Evolutionary conservation across 345 rosid species (phyloP).

Genomic region (Punica granatum): DNA sequence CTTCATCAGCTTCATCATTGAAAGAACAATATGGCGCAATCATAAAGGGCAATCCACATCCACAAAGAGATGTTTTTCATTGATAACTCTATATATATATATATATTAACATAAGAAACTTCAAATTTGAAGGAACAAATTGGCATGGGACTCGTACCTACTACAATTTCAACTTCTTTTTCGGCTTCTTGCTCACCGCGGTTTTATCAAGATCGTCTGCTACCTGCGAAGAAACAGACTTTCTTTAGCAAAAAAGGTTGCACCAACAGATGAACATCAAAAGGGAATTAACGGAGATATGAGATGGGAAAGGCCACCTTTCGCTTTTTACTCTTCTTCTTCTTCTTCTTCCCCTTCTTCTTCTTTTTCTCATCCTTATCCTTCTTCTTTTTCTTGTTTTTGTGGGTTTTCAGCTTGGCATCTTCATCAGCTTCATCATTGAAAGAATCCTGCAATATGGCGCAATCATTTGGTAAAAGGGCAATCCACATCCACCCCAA

Average conservation of each 20-base stretch:
- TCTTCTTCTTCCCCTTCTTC: conserved; percentile 1
- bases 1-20: conserved; percentile 3
- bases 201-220: background rate
- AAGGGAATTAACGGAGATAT: background rate
- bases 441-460: conserved; percentile 5
- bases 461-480: background rate
- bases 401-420: background rate
- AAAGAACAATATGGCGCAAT: background rate
- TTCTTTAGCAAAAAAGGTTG: background rate
- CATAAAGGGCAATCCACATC: background rate
- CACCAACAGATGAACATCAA: background rate
- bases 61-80: background rate
- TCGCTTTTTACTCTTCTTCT: conserved; percentile 14
- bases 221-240: too few species aligned
- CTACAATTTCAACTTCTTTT: conserved; percentile 13
- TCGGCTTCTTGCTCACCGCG: conserved; percentile 5
- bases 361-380: conserved; percentile 10
- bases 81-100: too few species aligned
- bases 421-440: conserved; percentile 3
- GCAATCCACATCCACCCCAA: background rate
- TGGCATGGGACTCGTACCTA: background rate
- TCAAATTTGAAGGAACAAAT: background rate
- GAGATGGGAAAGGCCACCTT: conserved; percentile 13
- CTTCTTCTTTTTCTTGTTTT: background rate
- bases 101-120: too few species aligned